These are phyloP conservation scores for Kodamaea sagamina DNA, from an alignment of 805 yeast species.

Conservation along the genomic window DNA sequence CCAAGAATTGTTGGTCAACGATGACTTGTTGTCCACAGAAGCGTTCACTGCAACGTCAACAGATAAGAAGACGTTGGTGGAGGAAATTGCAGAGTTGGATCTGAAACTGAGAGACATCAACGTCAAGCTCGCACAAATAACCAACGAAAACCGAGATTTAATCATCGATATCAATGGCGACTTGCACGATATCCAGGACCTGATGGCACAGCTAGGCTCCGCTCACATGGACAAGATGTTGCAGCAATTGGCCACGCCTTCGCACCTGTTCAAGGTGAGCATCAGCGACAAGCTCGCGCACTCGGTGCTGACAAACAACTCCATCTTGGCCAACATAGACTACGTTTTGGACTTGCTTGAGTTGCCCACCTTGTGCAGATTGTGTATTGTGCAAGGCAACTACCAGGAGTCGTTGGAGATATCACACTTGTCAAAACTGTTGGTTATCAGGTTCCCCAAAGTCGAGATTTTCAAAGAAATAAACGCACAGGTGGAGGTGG, in stretches of 20 bases:
- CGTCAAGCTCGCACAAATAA: slow-evolving; percentile 42
- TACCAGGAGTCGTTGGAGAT: slow-evolving; percentile 89
- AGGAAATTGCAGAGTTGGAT: slow-evolving; percentile 75
- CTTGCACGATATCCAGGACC: slow-evolving; percentile 28
- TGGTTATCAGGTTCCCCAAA: slow-evolving; percentile 68
- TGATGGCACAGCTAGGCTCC: slow-evolving; percentile 15
- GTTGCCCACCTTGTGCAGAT: slow-evolving; percentile 75
- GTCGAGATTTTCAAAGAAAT: slow-evolving; percentile 52
- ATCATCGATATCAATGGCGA: slow-evolving; percentile 45
- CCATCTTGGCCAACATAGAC: slow-evolving; percentile 62
- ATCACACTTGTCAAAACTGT: slow-evolving; percentile 68
- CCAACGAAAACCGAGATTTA: slow-evolving; percentile 45
- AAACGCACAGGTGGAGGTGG: slow-evolving; percentile 52
- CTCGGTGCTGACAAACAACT: slow-evolving; percentile 26
- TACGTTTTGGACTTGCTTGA: slow-evolving; percentile 77
- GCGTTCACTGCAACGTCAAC: slow-evolving; percentile 36
- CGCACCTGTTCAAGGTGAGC: slow-evolving; percentile 19
- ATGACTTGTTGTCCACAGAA: slow-evolving; percentile 48
- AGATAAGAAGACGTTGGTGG: slow-evolving; percentile 47
- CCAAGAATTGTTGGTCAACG: slow-evolving; percentile 48
- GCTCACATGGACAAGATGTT: slow-evolving; percentile 13
- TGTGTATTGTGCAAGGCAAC: slow-evolving; percentile 84
- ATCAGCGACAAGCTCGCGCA: slow-evolving; percentile 24
- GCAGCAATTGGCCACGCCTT: slow-evolving; percentile 9
- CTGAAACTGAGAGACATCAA: slow-evolving; percentile 53